phyloP scores from a whole-genome alignment of 768 basidiomycete genomes.

The Lentinula guzmanii region DNA sequence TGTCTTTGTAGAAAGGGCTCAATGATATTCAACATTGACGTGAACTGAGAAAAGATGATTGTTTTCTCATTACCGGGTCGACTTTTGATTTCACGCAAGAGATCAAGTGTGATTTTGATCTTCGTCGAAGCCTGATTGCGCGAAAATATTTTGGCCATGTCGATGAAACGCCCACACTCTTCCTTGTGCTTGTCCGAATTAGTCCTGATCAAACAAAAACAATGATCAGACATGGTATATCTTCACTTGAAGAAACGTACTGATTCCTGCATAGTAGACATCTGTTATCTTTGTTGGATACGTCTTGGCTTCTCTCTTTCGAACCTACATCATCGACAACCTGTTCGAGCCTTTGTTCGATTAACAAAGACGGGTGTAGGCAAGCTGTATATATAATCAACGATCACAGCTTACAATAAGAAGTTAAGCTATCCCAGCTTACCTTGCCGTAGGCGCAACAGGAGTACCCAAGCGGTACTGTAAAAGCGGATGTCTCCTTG shows the following conservation, averaged over 20 bases:
- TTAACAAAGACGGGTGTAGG: slow-evolving; percentile 81
- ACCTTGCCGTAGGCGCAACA: slow-evolving; percentile 90
- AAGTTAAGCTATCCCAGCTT: neutral
- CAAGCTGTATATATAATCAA: slow-evolving; percentile 51
- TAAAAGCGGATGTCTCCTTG: slow-evolving; percentile 41
- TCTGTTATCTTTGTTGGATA: slow-evolving; percentile 45
- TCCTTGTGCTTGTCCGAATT: slow-evolving; percentile 8
- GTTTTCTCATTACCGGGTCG: slow-evolving; percentile 77
- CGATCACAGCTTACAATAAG: neutral
- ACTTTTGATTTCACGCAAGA: slow-evolving; percentile 60
- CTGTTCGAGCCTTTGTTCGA: slow-evolving; percentile 69
- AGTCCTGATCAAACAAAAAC: neutral
- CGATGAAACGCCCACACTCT: slow-evolving; percentile 54
- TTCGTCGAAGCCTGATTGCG: slow-evolving; percentile 76
- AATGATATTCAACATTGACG: slow-evolving; percentile 79
- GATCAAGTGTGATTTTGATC: slow-evolving; percentile 72
- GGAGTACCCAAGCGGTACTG: slow-evolving; percentile 62
- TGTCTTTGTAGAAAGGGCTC: slow-evolving; percentile 74
- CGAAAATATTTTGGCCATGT: slow-evolving; percentile 43
- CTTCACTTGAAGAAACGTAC: slow-evolving; percentile 32
- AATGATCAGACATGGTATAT: neutral
- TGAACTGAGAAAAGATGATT: slow-evolving; percentile 95
- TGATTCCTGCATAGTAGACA: slow-evolving; percentile 73
- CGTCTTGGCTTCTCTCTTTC: slow-evolving; percentile 12
- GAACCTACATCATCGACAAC: slow-evolving; percentile 66